phyloP scores from a whole-genome alignment of 768 basidiomycete genomes.

The Clathrus columnatus region DNA sequence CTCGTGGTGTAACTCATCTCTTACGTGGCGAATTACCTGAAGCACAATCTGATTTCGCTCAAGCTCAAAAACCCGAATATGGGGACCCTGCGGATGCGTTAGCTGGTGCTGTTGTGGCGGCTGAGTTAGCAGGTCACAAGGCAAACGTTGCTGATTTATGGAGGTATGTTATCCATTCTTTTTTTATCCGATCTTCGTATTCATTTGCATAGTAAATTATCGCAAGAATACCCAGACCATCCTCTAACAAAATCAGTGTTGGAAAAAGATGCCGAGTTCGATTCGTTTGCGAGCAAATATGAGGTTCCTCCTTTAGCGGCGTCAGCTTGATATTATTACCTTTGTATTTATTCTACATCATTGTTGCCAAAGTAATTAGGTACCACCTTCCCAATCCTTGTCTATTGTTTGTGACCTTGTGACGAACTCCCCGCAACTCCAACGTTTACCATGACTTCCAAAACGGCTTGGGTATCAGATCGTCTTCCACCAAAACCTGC shows the following conservation, averaged over 20 bases:
- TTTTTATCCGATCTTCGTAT: constrained; percentile 8
- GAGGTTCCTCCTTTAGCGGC: constrained; percentile 44
- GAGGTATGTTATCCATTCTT: constrained; percentile 37
- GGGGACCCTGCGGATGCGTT: constrained; percentile 51
- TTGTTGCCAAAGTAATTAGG: too few relatives aligned
- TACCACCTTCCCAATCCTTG: too few relatives aligned
- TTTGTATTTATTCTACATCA: background rate
- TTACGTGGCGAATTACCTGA: constrained; percentile 63
- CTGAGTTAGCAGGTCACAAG: constrained; percentile 46
- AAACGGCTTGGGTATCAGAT: too few relatives aligned
- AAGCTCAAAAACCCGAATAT: constrained; percentile 42
- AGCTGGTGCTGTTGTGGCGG: constrained; percentile 57
- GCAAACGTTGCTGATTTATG: constrained; percentile 58
- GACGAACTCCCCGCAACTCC: too few relatives aligned
- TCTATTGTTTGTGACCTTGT: background rate
- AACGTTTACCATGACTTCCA: too few relatives aligned
- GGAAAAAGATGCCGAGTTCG: constrained; percentile 56
- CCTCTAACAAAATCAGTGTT: constrained; percentile 59
- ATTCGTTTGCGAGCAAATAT: constrained; percentile 50
- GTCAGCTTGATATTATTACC: background rate
- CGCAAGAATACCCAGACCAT: constrained; percentile 51
- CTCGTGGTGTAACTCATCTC: constrained; percentile 75
- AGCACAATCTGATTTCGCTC: constrained; percentile 76
- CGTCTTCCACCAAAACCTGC: constrained; percentile 31
- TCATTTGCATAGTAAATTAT: constrained; percentile 28